Conservation (phyloP, 2,329 filamentous ascomycete genomes). For the Sphaerulina musiva region DNA sequence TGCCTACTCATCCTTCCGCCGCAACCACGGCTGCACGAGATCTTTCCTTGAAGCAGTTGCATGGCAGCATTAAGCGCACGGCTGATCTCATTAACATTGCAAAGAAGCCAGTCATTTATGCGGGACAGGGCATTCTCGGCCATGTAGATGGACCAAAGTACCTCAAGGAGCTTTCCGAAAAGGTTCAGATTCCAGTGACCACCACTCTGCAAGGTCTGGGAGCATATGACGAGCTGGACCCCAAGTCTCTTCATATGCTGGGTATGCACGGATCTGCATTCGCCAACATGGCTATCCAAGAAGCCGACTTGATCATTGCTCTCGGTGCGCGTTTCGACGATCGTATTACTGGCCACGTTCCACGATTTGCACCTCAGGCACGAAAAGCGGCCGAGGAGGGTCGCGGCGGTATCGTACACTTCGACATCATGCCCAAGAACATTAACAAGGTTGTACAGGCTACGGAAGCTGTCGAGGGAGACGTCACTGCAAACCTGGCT, state of each 20-base stretch:
- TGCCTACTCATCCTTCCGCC: constrained; percentile 77
- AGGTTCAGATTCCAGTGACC: constrained; percentile 85
- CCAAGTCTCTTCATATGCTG: constrained; percentile 94
- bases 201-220: constrained; percentile 93
- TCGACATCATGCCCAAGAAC: constrained; percentile 99
- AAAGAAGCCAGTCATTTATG: constrained; percentile 93
- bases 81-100: constrained; percentile 77
- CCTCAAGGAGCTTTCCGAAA: constrained; percentile 81
- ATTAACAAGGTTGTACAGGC: constrained; percentile 99
- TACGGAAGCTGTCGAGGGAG: constrained; percentile 89
- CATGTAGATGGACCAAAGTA: constrained; percentile 71
- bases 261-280: constrained; percentile 98
- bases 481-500: constrained; percentile 73
- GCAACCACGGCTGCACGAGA: constrained; percentile 76
- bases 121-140: constrained; percentile 81
- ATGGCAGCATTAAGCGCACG: constrained; percentile 66
- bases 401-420: constrained; percentile 91
- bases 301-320: constrained; percentile 91
- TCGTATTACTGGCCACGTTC: constrained; percentile 74
- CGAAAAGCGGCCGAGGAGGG: constrained; percentile 76
- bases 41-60: constrained; percentile 63
- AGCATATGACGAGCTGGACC: constrained; percentile 84
- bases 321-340: constrained; percentile 93
- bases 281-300: constrained; percentile 96
- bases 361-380: constrained; percentile 83